Base-by-base conservation (phyloP, 257 asterid species). In the Verbena officinalis region DNA sequence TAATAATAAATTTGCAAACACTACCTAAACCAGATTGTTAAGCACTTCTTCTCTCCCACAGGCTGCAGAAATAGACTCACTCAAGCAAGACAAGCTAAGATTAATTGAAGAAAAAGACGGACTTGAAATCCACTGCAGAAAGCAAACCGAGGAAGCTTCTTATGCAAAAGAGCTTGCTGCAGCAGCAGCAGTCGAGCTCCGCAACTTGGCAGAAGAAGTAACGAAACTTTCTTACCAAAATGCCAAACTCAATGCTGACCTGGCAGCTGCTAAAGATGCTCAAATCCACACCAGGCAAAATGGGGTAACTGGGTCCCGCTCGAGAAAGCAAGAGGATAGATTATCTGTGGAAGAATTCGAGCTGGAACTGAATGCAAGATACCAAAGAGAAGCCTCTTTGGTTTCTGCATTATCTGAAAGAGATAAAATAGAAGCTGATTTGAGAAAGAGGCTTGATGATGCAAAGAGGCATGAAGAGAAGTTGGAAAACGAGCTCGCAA, bases 131-230 rank as follows among this genome's bases (percentile, higher is more conserved):
- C 84, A 79, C 60, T 66, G 75, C 72, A 78, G 72, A 76, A 75
- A 89, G 66, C 84, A 86, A 56, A 71, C 81, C 4, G 88, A 82
- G 54, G 96, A 89, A 80, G 87, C 93, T 68, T 77, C 80, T 15
- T 86, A 89, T 58, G 96, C 96, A 11, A 89, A 82, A 75, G 93
- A 89, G 72, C 83, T 89, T 17, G 96, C 96, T 7, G 78, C 89
- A 17, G 95, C 90, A 9, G 96, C 96, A 24, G 96, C 95, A 69
- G 89, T 80, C 43, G 96, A 89, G 80, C 96, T 89, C 45, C 86
- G 84, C 27, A 86, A 81, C 79, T 74, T 89, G 72, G 96, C 95
- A 27, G 92, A 79, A 73, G 95, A 89, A 80, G 92, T 86, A 48
- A 84, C 90, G 3, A 86, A 84, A 65, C 93, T 89, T 62, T 86